These are phyloP conservation scores for Ceratocystis smalleyi DNA, from an alignment of 2,329 filamentous ascomycete genomes.

Conservation along the genomic window DNA sequence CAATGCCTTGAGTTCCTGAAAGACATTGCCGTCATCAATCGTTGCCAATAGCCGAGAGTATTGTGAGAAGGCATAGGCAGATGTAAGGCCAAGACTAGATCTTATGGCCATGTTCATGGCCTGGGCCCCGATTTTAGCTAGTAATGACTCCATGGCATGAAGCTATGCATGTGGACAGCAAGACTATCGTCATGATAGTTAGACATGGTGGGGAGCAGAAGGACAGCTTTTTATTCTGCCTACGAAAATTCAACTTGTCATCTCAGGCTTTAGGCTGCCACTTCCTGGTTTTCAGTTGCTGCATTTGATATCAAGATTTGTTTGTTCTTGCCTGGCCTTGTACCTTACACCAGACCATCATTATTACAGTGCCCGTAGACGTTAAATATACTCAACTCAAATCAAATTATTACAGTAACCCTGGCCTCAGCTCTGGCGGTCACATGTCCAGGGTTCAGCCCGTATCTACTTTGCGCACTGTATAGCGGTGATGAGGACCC, in stretches of 20 bases:
- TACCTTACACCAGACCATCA: background rate
- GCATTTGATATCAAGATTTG: background rate
- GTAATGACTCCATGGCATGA: conserved; percentile 50
- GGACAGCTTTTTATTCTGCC: background rate
- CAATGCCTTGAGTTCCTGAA: conserved; percentile 51
- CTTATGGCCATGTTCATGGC: conserved; percentile 86
- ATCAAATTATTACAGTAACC: background rate
- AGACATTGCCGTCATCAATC: conserved; percentile 54
- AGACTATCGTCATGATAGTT: background rate
- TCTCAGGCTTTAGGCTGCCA: background rate
- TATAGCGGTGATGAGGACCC: background rate
- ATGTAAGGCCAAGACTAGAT: conserved; percentile 73
- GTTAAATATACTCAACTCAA: too few relatives aligned
- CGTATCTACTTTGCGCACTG: background rate
- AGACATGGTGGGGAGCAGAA: background rate
- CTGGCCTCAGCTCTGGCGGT: background rate
- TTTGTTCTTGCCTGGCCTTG: background rate
- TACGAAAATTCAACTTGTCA: background rate
- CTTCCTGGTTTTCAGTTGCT: background rate
- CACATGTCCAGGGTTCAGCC: background rate
- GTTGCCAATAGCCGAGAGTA: conserved; percentile 63
- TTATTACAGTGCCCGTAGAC: too few relatives aligned
- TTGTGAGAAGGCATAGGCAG: conserved; percentile 69
- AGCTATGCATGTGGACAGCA: background rate
- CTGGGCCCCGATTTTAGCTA: conserved; percentile 43